Percentiles rank a stretch among this genome's conserved stretches.
Conservation (phyloP, 805 yeast species). For the Saturnispora bothae region DNA sequence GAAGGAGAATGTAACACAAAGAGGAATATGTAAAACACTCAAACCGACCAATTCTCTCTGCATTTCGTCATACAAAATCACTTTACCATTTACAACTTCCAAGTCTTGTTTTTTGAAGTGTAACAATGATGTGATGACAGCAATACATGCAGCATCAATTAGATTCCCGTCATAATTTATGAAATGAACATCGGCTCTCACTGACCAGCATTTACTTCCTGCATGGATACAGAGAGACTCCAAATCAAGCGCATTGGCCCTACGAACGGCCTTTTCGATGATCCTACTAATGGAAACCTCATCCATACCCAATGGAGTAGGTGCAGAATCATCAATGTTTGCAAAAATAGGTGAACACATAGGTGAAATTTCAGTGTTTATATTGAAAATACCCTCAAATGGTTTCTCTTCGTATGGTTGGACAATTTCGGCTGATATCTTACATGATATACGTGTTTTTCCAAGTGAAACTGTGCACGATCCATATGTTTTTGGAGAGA, state of each 20-base stretch:
- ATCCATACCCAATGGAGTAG: constrained; percentile 26
- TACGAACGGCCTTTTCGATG: constrained; percentile 82
- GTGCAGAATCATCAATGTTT: background rate
- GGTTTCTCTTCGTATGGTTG: constrained; percentile 87
- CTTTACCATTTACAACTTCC: constrained; percentile 46
- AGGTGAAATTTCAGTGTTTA: constrained; percentile 78
- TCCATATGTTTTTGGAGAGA: constrained; percentile 51
- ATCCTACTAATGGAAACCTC: constrained; percentile 74
- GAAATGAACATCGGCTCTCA: constrained; percentile 84
- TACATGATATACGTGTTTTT: constrained; percentile 56
- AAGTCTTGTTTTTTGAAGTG: constrained; percentile 83
- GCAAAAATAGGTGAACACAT: constrained; percentile 76
- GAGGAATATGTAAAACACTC: constrained; percentile 79
- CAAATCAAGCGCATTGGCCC: constrained; percentile 84
- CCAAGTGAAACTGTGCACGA: constrained; percentile 74
- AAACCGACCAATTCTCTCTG: constrained; percentile 85
- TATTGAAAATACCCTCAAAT: constrained; percentile 80
- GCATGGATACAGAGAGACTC: constrained; percentile 87
- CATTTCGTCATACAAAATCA: constrained; percentile 56
- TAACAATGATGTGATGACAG: constrained; percentile 74
- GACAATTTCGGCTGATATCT: constrained; percentile 65
- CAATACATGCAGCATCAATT: constrained; percentile 82
- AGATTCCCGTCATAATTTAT: constrained; percentile 88
- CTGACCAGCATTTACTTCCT: constrained; percentile 83
- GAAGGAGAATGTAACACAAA: constrained; percentile 83